Percentiles rank a stretch among this genome's conserved stretches.
Conservation (phyloP, 148 eudicot species). For the Pharnaceum exiguum region DNA sequence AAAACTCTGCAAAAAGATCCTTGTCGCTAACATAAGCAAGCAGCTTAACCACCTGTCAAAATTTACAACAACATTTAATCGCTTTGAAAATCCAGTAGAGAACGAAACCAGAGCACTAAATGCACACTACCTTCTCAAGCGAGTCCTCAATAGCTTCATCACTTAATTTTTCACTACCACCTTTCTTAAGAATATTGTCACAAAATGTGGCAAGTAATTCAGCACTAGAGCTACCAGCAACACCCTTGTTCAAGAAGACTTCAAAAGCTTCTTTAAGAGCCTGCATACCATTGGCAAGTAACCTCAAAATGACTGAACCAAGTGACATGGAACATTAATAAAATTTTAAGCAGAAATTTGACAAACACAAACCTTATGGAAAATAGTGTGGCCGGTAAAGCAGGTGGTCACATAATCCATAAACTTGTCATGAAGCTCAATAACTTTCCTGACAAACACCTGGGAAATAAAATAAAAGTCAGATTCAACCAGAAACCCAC, state of each 20-base stretch:
- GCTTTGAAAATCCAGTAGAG: not conserved
- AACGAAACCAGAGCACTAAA: conserved; percentile 7
- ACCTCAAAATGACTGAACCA: not conserved
- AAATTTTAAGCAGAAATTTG: not conserved
- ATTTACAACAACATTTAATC: not conserved
- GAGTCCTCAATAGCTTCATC: conserved; percentile 92
- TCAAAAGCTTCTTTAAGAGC: conserved; percentile 88
- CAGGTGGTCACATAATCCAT: conserved; percentile 76
- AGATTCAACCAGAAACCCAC: conserved; percentile 9
- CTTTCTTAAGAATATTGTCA: conserved; percentile 85
- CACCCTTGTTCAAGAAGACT: conserved; percentile 79
- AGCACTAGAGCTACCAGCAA: conserved; percentile 87
- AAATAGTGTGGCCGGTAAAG: conserved; percentile 68
- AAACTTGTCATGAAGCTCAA: conserved; percentile 89
- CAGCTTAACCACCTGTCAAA: conserved; percentile 68
- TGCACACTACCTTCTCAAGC: conserved; percentile 64
- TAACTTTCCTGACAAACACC: conserved; percentile 82
- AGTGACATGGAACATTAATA: not conserved
- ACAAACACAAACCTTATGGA: conserved; percentile 71
- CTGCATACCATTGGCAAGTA: conserved; percentile 28
- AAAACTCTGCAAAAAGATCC: conserved; percentile 87
- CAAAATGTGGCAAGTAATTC: conserved; percentile 87
- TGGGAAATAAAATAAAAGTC: conserved; percentile 16
- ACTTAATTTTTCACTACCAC: conserved; percentile 85
- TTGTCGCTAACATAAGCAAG: conserved; percentile 81